These are phyloP conservation scores for Salvia splendens DNA, from an alignment of 257 asterid genomes.

Conservation along the genomic window DNA sequence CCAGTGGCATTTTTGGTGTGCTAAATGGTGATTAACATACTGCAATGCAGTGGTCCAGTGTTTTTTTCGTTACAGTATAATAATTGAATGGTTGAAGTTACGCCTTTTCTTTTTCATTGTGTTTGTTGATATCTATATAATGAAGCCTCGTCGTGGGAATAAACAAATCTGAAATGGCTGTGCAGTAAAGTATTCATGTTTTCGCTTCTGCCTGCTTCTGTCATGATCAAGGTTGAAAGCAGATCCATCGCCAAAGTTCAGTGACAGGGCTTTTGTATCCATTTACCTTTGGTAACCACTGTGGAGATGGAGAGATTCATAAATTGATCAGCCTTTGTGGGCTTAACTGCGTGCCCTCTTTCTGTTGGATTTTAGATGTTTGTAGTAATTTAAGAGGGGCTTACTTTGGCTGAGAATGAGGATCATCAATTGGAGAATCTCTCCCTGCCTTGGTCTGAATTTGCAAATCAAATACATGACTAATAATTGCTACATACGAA, in stretches of 20 bases:
- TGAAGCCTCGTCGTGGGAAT: not conserved
- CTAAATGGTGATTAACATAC: no score
- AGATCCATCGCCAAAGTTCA: not conserved
- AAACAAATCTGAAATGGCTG: not conserved
- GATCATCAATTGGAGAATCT: no score
- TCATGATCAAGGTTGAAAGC: not conserved
- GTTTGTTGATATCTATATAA: not conserved
- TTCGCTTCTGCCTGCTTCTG: not conserved
- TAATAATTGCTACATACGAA: constrained; percentile 5
- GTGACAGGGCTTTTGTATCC: not conserved
- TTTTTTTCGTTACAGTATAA: no score
- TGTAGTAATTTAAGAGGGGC: no score
- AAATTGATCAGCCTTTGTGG: not conserved
- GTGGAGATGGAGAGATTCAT: not conserved
- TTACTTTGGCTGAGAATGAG: no score
- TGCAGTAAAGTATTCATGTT: not conserved
- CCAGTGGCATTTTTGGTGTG: constrained; percentile 4
- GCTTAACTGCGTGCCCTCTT: not conserved
- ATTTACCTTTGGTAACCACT: not conserved
- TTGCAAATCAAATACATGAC: not conserved
- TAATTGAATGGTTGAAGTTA: no score
- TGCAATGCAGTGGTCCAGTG: no score
- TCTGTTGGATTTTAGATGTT: not conserved
- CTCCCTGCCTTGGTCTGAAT: no score
- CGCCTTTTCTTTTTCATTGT: no score